phyloP scores from a whole-genome alignment of 352 stramenopile species.

The Detonula confervacea region DNA sequence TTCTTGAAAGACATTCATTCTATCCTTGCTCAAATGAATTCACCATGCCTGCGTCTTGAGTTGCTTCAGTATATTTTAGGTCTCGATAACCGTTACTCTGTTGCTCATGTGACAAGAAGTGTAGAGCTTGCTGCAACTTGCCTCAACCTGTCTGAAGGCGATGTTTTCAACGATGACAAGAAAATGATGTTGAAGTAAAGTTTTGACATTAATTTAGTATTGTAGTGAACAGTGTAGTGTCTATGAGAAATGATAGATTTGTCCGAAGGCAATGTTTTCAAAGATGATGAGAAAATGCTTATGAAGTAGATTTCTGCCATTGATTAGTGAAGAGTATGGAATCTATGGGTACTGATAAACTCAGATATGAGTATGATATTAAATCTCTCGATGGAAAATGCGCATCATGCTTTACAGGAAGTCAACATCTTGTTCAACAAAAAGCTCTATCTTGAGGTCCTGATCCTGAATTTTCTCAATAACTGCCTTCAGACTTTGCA shows the following conservation, averaged over 20 bases:
- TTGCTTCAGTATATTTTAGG: conserved; percentile 84
- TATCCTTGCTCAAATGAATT: conserved; percentile 79
- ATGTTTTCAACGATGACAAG: conserved; percentile 39
- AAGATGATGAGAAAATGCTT: no score
- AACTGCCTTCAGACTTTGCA: conserved; percentile 20
- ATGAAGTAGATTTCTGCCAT: no score
- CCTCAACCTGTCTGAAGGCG: conserved; percentile 69
- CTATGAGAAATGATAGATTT: not conserved
- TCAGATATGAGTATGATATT: no score
- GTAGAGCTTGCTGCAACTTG: conserved; percentile 82
- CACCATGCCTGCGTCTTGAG: conserved; percentile 83
- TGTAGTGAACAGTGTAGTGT: no score
- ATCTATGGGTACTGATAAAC: no score
- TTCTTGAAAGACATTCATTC: conserved; percentile 77
- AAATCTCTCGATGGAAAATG: no score
- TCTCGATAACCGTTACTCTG: conserved; percentile 84
- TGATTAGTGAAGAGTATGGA: no score
- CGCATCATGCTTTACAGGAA: no score
- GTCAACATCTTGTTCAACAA: conserved; percentile 19
- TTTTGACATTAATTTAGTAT: no score
- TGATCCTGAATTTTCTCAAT: conserved; percentile 25
- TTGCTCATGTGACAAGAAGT: conserved; percentile 79
- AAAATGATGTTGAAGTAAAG: not conserved
- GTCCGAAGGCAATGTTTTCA: no score
- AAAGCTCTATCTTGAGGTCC: conserved; percentile 7